Conservation (phyloP, 176 grass and related monocot species). For the Triticum timopheevii region DNA sequence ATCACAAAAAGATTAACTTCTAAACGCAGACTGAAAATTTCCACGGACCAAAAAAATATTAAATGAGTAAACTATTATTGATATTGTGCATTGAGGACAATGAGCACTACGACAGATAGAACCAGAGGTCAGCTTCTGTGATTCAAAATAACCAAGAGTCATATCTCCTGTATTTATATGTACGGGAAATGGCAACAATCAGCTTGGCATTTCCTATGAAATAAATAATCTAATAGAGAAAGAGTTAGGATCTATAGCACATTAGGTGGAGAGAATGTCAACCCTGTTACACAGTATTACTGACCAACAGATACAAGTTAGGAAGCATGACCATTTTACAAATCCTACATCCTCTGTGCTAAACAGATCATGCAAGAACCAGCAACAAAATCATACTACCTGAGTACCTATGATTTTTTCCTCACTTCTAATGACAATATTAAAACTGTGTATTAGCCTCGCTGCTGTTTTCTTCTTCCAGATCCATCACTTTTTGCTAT, state of each 20-base stretch:
- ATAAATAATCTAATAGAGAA: neutral
- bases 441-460: neutral
- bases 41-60: neutral
- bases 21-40: neutral
- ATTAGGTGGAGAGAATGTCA: no score
- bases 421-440: conserved; percentile 3
- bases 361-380: neutral
- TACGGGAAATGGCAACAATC: neutral
- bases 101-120: neutral
- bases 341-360: neutral
- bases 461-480: neutral
- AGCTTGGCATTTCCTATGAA: neutral
- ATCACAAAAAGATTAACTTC: neutral
- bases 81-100: no score
- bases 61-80: neutral
- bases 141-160: neutral
- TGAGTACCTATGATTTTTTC: neutral
- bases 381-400: neutral
- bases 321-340: neutral
- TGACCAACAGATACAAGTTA: neutral
- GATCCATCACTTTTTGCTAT: neutral
- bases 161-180: neutral
- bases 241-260: neutral
- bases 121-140: neutral
- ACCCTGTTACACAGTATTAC: no score